Percentiles rank a stretch among this genome's conserved stretches.
Conservation (phyloP, 495 filamentous ascomycete species). For the Talaromyces proteolyticus region DNA sequence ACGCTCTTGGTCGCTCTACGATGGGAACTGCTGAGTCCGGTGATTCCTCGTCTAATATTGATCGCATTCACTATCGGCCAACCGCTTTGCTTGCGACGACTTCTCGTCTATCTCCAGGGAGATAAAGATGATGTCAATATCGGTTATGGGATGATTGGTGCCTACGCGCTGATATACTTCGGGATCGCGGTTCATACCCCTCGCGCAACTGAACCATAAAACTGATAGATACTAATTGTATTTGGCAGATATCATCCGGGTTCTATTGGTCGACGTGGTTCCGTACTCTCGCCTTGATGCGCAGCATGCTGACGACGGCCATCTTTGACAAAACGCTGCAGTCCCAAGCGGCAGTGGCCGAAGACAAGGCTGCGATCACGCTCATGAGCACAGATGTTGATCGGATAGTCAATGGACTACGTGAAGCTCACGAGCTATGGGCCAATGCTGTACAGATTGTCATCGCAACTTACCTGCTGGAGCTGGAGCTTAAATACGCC, state of each 20-base stretch:
- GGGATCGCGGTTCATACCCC: slow-evolving; percentile 46
- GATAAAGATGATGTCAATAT: slow-evolving; percentile 4
- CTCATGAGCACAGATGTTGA: slow-evolving; percentile 62
- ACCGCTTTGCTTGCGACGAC: slow-evolving; percentile 45
- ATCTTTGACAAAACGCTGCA: slow-evolving; percentile 46
- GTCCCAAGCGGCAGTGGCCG: slow-evolving; percentile 21
- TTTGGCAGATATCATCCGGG: slow-evolving; percentile 21
- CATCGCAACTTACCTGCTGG: slow-evolving; percentile 53
- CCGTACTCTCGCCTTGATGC: slow-evolving; percentile 51
- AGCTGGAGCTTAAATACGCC: slow-evolving; percentile 48
- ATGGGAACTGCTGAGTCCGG: slow-evolving; percentile 28
- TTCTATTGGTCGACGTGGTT: slow-evolving; percentile 51
- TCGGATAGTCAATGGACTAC: slow-evolving; percentile 40
- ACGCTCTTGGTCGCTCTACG: slow-evolving; percentile 15
- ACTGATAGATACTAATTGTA: neutral
- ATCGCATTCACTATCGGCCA: slow-evolving; percentile 50
- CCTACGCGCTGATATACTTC: slow-evolving; percentile 53
- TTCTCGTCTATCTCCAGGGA: slow-evolving; percentile 26
- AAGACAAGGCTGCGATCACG: slow-evolving; percentile 45
- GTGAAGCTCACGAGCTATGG: slow-evolving; percentile 53
- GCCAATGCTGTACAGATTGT: slow-evolving; percentile 51
- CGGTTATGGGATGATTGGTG: slow-evolving; percentile 63
- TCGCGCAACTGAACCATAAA: neutral
- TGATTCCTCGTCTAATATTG: slow-evolving; percentile 40
- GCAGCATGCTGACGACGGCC: slow-evolving; percentile 50